A percentile compares a stretch with the other conserved stretches of the same genome.
phyloP scores from a whole-genome alignment of 495 filamentous ascomycete species.

The Aspergillus incahuasiensis region DNA sequence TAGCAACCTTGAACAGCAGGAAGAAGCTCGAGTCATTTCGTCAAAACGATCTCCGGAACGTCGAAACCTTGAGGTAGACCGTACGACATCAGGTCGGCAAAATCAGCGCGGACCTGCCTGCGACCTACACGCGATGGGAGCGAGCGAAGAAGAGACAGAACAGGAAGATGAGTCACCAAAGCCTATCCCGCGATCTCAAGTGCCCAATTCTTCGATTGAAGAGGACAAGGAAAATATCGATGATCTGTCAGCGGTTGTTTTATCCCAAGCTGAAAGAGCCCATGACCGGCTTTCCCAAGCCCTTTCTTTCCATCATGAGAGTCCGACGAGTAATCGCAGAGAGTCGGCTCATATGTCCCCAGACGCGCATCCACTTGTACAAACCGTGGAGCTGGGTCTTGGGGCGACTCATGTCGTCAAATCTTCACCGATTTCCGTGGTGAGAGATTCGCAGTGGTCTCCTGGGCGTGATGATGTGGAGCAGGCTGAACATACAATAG shows the following conservation, averaged over 20 bases:
- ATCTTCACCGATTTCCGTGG: slow-evolving; percentile 36
- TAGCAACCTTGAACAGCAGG: slow-evolving; percentile 4
- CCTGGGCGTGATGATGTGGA: slow-evolving; percentile 19
- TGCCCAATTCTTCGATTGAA: slow-evolving; percentile 29
- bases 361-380: slow-evolving; percentile 1
- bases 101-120: slow-evolving; percentile 11
- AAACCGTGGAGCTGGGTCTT: slow-evolving; percentile 6
- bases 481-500: background rate
- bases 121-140: slow-evolving; percentile 15
- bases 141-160: slow-evolving; percentile 51
- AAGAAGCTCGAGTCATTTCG: slow-evolving; percentile 6
- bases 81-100: slow-evolving; percentile 8
- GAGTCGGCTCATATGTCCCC: slow-evolving; percentile 2
- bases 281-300: slow-evolving; percentile 41
- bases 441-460: slow-evolving; percentile 48
- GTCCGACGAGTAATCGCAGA: slow-evolving; percentile 12
- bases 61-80: slow-evolving; percentile 3
- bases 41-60: slow-evolving; percentile 1
- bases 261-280: slow-evolving; percentile 29
- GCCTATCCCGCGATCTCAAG: slow-evolving; percentile 26
- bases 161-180: slow-evolving; percentile 39
- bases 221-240: slow-evolving; percentile 51
- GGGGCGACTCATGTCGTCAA: slow-evolving; percentile 10
- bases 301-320: slow-evolving; percentile 31
- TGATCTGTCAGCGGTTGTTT: slow-evolving; percentile 22